phyloP scores from a whole-genome alignment of 805 yeast species.

The Zygoascus bituminiphila region DNA sequence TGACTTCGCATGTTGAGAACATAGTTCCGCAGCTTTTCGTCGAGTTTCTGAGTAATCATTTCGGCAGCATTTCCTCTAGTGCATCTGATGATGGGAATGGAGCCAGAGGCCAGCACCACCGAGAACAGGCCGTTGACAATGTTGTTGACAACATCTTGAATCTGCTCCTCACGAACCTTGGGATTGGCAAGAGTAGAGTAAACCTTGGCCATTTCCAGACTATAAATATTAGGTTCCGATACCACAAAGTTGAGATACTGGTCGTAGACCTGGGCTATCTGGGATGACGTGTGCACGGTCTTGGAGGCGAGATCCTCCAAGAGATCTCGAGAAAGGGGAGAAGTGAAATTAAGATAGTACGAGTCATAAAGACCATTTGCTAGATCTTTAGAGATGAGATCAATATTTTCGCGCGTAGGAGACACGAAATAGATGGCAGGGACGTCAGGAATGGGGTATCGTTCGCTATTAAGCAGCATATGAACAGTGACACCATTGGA shows the following conservation, averaged over 20 bases:
- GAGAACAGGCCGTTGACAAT: conserved; percentile 79
- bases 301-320: conserved; percentile 86
- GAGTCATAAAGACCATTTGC: conserved; percentile 67
- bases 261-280: conserved; percentile 83
- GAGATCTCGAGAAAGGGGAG: conserved; percentile 64
- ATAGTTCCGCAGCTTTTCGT: conserved; percentile 75
- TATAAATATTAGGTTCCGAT: conserved; percentile 85
- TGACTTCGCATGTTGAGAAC: conserved; percentile 49
- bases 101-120: conserved; percentile 64
- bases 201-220: conserved; percentile 57
- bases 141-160: conserved; percentile 56
- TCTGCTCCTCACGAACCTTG: conserved; percentile 61
- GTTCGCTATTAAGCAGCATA: conserved; percentile 55
- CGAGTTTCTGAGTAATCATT: conserved; percentile 79
- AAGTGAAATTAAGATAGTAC: conserved; percentile 78
- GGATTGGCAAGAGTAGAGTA: conserved; percentile 68
- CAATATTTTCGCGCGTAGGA: conserved; percentile 73
- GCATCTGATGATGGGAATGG: conserved; percentile 84
- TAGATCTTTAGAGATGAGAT: conserved; percentile 62
- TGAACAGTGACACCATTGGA: conserved; percentile 91
- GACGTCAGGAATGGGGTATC: conserved; percentile 88
- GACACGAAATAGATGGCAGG: conserved; percentile 89
- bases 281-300: conserved; percentile 55
- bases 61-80: conserved; percentile 95
- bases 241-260: conserved; percentile 89